Percentiles rank a stretch among this genome's conserved stretches.
phyloP scores from a whole-genome alignment of 257 asterid genomes.

The Voacanga thouarsii region DNA sequence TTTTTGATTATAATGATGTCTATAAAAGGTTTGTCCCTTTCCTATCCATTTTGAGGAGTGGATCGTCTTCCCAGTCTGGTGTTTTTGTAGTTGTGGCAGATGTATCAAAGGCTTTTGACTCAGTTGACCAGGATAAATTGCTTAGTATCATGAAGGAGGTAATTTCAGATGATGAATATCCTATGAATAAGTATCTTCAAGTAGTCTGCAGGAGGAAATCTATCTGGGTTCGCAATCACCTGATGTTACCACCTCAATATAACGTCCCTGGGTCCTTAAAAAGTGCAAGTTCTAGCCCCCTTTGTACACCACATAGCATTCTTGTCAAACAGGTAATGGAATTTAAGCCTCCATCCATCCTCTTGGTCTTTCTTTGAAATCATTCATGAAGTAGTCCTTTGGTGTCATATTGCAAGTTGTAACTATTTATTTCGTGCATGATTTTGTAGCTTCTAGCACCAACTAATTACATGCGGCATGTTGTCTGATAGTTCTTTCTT shows the following conservation, averaged over 20 bases:
- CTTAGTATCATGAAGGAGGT: conserved; percentile 64
- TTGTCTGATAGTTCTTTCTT: not conserved
- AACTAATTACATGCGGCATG: not conserved
- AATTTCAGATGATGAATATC: conserved; percentile 49
- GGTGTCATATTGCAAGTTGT: not conserved
- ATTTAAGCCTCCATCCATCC: conserved; percentile 2
- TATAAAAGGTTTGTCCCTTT: conserved; percentile 66
- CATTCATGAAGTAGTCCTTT: not conserved
- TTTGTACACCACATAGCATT: conserved; percentile 39
- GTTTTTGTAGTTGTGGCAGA: conserved; percentile 72
- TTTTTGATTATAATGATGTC: conserved; percentile 76
- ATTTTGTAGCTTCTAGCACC: not conserved
- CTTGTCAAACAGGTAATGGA: conserved; percentile 65
- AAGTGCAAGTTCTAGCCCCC: conserved; percentile 26
- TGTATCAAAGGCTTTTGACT: conserved; percentile 83
- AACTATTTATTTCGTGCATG: not conserved
- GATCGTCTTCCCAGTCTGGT: conserved; percentile 40
- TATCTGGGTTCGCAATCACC: conserved; percentile 45
- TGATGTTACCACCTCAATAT: conserved; percentile 32
- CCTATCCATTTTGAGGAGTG: conserved; percentile 42
- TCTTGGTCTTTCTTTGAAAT: not conserved
- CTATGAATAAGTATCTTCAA: conserved; percentile 46
- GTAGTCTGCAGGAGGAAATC: conserved; percentile 48
- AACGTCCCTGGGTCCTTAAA: conserved; percentile 25
- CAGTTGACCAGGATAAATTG: conserved; percentile 69